phyloP scores from a whole-genome alignment of 768 basidiomycete species.

The Boletus bicolor region DNA sequence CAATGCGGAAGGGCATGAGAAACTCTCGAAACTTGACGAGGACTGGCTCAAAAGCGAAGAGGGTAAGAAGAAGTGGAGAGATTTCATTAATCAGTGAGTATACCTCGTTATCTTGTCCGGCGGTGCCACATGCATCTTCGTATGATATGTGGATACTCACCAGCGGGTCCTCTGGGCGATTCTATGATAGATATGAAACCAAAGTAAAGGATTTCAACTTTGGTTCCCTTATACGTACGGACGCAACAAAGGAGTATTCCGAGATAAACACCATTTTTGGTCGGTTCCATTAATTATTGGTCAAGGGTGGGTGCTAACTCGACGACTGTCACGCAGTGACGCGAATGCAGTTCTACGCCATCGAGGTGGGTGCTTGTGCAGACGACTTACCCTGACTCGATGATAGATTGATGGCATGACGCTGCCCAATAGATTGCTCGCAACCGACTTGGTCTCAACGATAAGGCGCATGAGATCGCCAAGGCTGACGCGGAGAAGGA shows the following conservation, averaged over 20 bases:
- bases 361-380: slow-evolving; percentile 58
- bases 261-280: slow-evolving; percentile 96
- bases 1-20: slow-evolving; percentile 43
- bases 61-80: slow-evolving; percentile 89
- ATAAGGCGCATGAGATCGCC: slow-evolving; percentile 76
- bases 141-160: slow-evolving; percentile 10
- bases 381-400: slow-evolving; percentile 8
- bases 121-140: neutral
- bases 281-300: slow-evolving; percentile 29
- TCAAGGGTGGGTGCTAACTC: slow-evolving; percentile 8
- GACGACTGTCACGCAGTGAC: slow-evolving; percentile 13
- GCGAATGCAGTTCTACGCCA: slow-evolving; percentile 76
- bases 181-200: slow-evolving; percentile 68
- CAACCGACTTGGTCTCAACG: slow-evolving; percentile 89
- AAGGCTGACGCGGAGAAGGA: slow-evolving; percentile 59
- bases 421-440: slow-evolving; percentile 67
- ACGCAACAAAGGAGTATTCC: slow-evolving; percentile 77
- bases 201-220: slow-evolving; percentile 95
- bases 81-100: slow-evolving; percentile 73
- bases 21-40: slow-evolving; percentile 69
- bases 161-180: neutral
- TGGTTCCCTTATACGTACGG: slow-evolving; percentile 86
- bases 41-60: slow-evolving; percentile 86
- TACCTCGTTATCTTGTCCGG: neutral
- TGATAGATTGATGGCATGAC: neutral